A percentile compares a stretch with the other conserved stretches of the same genome.
Conservation (phyloP, 257 asterid genomes). For the Lantana camara region DNA sequence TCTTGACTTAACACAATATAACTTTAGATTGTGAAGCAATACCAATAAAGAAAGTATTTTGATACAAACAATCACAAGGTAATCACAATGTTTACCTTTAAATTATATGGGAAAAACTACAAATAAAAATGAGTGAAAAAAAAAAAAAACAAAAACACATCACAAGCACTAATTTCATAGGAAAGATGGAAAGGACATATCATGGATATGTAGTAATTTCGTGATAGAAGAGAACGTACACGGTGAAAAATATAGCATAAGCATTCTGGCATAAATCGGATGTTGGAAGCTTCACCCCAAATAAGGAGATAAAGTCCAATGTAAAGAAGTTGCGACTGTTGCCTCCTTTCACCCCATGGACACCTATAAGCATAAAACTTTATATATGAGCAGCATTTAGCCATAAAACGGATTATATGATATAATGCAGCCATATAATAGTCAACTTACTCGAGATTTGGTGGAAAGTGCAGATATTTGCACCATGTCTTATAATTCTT, state of each 20-base stretch:
- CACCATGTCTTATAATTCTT: conserved; percentile 94
- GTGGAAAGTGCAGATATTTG: conserved; percentile 65
- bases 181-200: neutral
- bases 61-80: neutral
- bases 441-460: conserved; percentile 74
- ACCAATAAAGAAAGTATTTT: neutral
- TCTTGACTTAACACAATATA: neutral
- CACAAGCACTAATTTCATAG: too few relatives aligned
- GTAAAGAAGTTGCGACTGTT: conserved; percentile 90
- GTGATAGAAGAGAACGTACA: conserved; percentile 52
- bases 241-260: conserved; percentile 91
- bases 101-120: neutral
- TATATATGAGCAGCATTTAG: conserved; percentile 8
- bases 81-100: neutral
- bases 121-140: neutral
- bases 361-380: conserved; percentile 49
- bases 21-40: neutral
- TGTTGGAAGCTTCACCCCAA: conserved; percentile 99
- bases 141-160: neutral
- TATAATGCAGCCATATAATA: conserved; percentile 21
- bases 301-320: conserved; percentile 94
- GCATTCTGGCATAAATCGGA: conserved; percentile 99
- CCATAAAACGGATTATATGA: conserved; percentile 8
- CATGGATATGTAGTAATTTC: conserved; percentile 19
- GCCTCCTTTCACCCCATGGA: conserved; percentile 61